phyloP scores from a whole-genome alignment of 306 rosid genomes.

The Lathyrus aphaca region DNA sequence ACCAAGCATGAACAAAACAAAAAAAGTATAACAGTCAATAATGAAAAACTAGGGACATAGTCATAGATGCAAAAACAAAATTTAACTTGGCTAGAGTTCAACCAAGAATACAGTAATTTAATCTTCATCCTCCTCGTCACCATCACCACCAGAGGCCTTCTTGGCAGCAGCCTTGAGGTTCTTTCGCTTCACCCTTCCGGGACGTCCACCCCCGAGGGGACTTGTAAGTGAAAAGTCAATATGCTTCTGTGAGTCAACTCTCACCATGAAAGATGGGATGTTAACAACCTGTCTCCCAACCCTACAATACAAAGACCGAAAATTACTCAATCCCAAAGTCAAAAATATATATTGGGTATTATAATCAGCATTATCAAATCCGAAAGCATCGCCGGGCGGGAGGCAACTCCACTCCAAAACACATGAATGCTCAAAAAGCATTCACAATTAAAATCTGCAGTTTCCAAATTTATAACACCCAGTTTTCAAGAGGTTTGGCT shows the following conservation, averaged over 20 bases:
- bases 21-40: slow-evolving; percentile 14
- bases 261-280: slow-evolving; percentile 68
- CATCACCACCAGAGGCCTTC: slow-evolving; percentile 77
- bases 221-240: slow-evolving; percentile 67
- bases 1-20: slow-evolving; percentile 3
- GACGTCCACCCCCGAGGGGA: slow-evolving; percentile 69
- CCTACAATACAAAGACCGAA: slow-evolving; percentile 41
- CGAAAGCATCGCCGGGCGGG: too few species aligned
- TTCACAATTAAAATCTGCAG: too few species aligned
- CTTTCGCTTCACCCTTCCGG: slow-evolving; percentile 69
- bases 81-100: too few species aligned
- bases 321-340: neutral
- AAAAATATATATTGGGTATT: too few species aligned
- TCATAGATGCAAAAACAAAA: too few species aligned
- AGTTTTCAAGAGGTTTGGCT: too few species aligned
- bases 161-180: slow-evolving; percentile 62
- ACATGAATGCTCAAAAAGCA: too few species aligned
- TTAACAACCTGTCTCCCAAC: slow-evolving; percentile 74
- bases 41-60: neutral
- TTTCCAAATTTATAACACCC: too few species aligned
- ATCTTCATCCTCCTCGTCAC: slow-evolving; percentile 60
- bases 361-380: too few species aligned
- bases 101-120: too few species aligned
- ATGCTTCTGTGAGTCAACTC: slow-evolving; percentile 68
- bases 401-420: too few species aligned